Base-by-base conservation (phyloP, 2,329 filamentous ascomycete genomes). In the Scleromitrula shiraiana region DNA sequence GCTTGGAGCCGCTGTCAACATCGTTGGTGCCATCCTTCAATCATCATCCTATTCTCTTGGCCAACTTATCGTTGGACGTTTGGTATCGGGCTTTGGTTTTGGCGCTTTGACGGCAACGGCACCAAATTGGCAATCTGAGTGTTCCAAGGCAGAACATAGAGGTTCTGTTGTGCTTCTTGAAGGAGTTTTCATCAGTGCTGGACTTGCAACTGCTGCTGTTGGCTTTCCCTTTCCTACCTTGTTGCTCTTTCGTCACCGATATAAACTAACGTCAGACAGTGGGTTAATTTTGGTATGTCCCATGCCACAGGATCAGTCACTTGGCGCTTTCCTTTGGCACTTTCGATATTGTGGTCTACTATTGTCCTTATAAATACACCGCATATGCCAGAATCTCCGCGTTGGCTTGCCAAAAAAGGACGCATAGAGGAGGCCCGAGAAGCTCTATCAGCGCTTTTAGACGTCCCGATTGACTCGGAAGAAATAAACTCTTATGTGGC, bases 71-170 rank as follows among this genome's bases (percentile, higher is more conserved):
- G 64, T 73, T 24, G 71, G 72, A 8, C 65, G 72, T 33, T 66
- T 72, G 33, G 63, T 75, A 15, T 70, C 72, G 3, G 75, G 72
- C 5, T 65, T 76, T 50, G 72, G 73, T 1, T 73, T 73, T 54
- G 74, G 74, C 14, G 70, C 72, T 56, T 71, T 72, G 51, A 72
- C 69, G 0, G 69, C 67, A 5, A 70, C 68, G 14, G 67, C 73
- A 1, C 77, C 77, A 5, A 79, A 76, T 41, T 82, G 77, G 77
- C 76, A 80, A 51, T 77, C 76, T 0, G 78, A 81, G 60, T 77
- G 73, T 3, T 78, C 75, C 29, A 72, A 71, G 12, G 67, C 75
- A 2, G 73, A 80, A 55, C 75, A 78, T 54, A 69, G 77, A 38
- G 77, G 77, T 10, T 77, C 76, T 53, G 65, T 79, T 19, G 75